phyloP scores from a whole-genome alignment of 805 yeast species.

The Teunomyces kruisii region DNA sequence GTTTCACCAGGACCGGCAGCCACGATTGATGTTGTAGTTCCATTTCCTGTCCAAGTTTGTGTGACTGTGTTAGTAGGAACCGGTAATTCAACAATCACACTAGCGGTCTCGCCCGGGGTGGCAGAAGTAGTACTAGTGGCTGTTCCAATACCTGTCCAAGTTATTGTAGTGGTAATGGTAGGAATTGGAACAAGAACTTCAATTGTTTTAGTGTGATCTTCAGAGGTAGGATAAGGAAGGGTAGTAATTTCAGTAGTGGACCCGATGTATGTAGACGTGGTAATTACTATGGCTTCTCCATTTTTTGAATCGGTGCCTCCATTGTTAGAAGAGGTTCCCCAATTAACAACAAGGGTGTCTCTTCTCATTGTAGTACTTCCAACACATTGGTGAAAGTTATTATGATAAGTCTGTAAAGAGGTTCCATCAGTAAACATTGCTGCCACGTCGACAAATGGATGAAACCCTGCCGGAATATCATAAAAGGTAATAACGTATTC shows the following conservation, averaged over 20 bases:
- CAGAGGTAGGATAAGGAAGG: background rate
- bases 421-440: background rate
- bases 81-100: constrained; percentile 14
- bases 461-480: constrained; percentile 27
- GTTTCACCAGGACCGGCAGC: constrained; percentile 7
- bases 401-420: background rate
- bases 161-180: constrained; percentile 5
- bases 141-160: constrained; percentile 7
- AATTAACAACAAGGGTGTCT: too few relatives aligned
- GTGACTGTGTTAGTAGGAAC: constrained; percentile 12
- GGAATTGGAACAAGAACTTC: constrained; percentile 8
- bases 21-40: too few relatives aligned
- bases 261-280: constrained; percentile 10
- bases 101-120: constrained; percentile 11
- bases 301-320: constrained; percentile 5
- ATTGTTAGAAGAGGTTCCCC: too few relatives aligned
- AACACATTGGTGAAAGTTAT: too few relatives aligned
- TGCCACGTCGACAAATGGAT: constrained; percentile 15
- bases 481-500: constrained; percentile 7
- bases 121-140: constrained; percentile 7
- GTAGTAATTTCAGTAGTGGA: constrained; percentile 19
- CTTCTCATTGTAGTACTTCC: too few relatives aligned
- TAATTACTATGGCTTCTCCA: constrained; percentile 2
- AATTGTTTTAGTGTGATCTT: constrained; percentile 11
- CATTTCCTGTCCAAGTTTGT: too few relatives aligned